Conservation (phyloP, 192 early-diverging fungal genomes). For the Coemansia sp. region DNA sequence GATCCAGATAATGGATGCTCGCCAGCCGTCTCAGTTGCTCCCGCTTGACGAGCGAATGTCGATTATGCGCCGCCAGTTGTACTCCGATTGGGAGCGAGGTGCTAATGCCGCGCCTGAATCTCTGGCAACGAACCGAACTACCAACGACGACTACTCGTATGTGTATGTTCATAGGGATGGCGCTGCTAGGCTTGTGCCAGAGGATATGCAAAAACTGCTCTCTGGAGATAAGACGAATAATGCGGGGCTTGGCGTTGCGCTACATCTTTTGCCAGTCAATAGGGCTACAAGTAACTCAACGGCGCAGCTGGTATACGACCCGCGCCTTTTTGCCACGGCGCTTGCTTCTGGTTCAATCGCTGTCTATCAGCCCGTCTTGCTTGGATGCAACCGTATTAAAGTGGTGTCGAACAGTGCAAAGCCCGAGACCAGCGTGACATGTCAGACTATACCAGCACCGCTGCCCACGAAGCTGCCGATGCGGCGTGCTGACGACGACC, state of each 20-base stretch:
- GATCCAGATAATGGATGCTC: slow-evolving; percentile 62
- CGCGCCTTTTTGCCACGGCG: slow-evolving; percentile 14
- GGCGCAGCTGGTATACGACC: slow-evolving; percentile 33
- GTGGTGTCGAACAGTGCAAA: neutral
- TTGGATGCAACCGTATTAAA: slow-evolving; percentile 30
- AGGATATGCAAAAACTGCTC: slow-evolving; percentile 14
- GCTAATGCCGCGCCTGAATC: neutral
- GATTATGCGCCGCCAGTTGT: slow-evolving; percentile 58
- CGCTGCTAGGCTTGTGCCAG: slow-evolving; percentile 6
- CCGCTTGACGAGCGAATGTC: slow-evolving; percentile 62
- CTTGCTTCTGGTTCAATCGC: neutral
- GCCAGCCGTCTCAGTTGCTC: slow-evolving; percentile 57
- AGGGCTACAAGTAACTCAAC: neutral
- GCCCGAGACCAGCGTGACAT: slow-evolving; percentile 1
- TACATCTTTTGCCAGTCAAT: slow-evolving; percentile 32
- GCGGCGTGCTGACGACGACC: slow-evolving; percentile 14
- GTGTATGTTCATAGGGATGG: slow-evolving; percentile 8
- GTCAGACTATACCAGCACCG: slow-evolving; percentile 17
- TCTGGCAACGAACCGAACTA: too few relatives aligned
- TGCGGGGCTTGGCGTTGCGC: neutral
- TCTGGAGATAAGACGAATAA: neutral
- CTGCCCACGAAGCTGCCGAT: slow-evolving; percentile 27
- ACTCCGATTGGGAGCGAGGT: slow-evolving; percentile 56
- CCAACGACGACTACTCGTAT: slow-evolving; percentile 24
- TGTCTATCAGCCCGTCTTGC: slow-evolving; percentile 4